A percentile compares a stretch with the other conserved stretches of the same genome.
Evolutionary conservation across 768 basidiomycete species (phyloP).

Genomic region (Mycena sanguinolenta): DNA sequence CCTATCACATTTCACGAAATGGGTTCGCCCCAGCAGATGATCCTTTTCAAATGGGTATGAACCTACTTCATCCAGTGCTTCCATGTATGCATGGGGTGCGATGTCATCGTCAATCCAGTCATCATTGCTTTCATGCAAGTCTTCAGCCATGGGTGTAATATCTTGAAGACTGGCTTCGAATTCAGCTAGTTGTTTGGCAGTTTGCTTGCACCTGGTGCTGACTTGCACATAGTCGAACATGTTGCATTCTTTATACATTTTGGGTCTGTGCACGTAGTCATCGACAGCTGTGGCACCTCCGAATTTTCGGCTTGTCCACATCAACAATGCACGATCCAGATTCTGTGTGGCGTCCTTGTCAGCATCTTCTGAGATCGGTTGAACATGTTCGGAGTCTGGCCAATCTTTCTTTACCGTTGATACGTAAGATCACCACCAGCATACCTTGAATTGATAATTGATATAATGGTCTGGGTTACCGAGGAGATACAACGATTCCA

Average conservation of each 20-base stretch:
- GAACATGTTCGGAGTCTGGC: background rate
- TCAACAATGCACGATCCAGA: background rate
- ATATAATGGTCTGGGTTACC: background rate
- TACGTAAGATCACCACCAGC: background rate
- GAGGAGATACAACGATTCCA: background rate
- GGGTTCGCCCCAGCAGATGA: no score
- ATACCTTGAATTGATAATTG: conserved; percentile 14
- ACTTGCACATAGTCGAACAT: conserved; percentile 1
- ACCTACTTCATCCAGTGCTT: no score
- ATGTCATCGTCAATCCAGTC: no score
- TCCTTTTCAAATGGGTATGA: no score
- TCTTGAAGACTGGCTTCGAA: background rate
- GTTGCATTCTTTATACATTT: background rate
- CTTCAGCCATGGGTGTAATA: background rate
- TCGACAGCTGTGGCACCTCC: background rate
- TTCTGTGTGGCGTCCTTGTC: background rate
- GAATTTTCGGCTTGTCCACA: background rate
- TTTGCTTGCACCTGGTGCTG: background rate
- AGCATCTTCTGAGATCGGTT: background rate
- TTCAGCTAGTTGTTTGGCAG: background rate
- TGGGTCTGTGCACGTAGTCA: background rate
- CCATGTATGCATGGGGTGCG: no score
- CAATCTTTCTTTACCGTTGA: background rate
- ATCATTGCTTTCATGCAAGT: no score
- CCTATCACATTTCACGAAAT: no score